Base-by-base conservation (phyloP, 805 yeast species). In the Candida jianshihensis region DNA sequence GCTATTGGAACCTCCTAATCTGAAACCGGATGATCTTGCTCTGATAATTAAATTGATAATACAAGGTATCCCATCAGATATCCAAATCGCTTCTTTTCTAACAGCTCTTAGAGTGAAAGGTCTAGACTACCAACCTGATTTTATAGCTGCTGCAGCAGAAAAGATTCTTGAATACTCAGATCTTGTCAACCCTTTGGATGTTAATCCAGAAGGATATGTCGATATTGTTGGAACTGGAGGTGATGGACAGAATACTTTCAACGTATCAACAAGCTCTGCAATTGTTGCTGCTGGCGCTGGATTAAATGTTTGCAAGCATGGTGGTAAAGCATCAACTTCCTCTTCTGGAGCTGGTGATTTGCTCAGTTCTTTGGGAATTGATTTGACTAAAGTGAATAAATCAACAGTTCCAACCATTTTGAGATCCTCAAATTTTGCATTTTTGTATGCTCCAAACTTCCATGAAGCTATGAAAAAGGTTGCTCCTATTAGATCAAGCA, bases 221-320 rank as follows among this genome's bases (percentile, higher is more conserved):
- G 99, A 92, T 57, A 85, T 92, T 21, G 99, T 92, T 6, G 99
- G 99, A 2, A 92, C 99, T 0, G 99, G 99, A 19, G 99, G 99
- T 13, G 99, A 92, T 56, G 96, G 96, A 2, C 96, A 92, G 54
- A 82, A 92, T 56, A 92, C 99, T 1, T 92, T 92, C 64, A 92
- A 92, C 49, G 98, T 92, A 3, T 82, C 95, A 13, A 92, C 98
- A 0, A 85, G 97, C 3, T 70, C 96, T 2, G 97, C 97, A 1
- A 87, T 92, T 33, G 88, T 92, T 3, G 92, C 88, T 0, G 86
- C 97, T 0, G 99, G 98, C 7, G 81, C 87, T 68, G 72, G 74
- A 5, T 37, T 90, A 29, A 72, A 74, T 17, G 81, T 92, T 14
- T 85, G 95, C 54, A 92, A 92, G 43, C 99, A 92, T 58, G 99